phyloP scores from a whole-genome alignment of 164 flowering plant genomes.

The Stephania japonica region DNA sequence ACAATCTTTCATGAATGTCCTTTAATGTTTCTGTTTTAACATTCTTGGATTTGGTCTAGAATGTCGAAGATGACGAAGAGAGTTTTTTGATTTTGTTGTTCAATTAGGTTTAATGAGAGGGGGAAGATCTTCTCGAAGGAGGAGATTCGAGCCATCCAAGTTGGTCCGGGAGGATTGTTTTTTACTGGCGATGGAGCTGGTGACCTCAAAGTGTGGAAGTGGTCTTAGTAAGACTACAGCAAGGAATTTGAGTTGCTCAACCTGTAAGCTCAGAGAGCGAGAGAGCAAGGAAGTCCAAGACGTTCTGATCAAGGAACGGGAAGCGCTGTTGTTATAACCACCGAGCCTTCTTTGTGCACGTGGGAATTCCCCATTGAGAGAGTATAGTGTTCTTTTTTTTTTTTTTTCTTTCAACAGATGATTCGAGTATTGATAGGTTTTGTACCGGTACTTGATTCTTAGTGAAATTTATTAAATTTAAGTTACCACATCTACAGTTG shows the following conservation, averaged over 20 bases:
- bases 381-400: background rate
- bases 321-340: background rate
- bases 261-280: background rate
- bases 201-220: conserved; percentile 71
- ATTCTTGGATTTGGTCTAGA: background rate
- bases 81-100: background rate
- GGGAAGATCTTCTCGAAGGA: conserved; percentile 64
- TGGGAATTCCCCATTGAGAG: background rate
- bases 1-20: too few relatives aligned
- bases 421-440: background rate
- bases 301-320: background rate
- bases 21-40: too few relatives aligned
- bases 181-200: conserved; percentile 92
- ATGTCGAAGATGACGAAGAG: background rate
- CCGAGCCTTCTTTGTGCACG: background rate
- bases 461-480: background rate
- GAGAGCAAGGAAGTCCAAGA: background rate
- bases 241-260: too few relatives aligned
- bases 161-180: conserved; percentile 77
- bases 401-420: background rate
- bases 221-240: conserved; percentile 18
- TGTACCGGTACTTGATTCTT: background rate
- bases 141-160: conserved; percentile 66
- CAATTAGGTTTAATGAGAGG: conserved; percentile 60
- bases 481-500: background rate